Conservation (phyloP, 2,329 filamentous ascomycete species). For the Teratosphaeria viscida region DNA sequence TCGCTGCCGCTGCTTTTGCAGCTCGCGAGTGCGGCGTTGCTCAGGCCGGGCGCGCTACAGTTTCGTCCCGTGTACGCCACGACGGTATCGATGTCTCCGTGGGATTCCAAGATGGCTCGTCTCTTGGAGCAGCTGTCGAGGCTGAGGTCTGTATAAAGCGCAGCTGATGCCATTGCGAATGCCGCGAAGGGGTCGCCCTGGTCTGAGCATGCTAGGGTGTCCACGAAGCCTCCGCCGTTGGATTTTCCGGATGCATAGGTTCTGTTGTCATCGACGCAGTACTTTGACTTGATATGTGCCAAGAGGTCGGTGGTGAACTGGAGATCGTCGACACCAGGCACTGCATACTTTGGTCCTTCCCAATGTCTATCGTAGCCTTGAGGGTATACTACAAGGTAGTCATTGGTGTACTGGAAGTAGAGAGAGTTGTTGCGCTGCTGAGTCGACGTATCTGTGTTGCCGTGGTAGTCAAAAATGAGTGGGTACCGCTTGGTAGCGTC, state of each 20-base stretch:
- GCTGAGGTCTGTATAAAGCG: slow-evolving; percentile 31
- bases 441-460: slow-evolving; percentile 27
- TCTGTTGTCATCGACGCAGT: slow-evolving; percentile 36
- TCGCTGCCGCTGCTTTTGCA: slow-evolving; percentile 11
- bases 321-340: slow-evolving; percentile 31
- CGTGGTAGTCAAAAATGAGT: slow-evolving; percentile 42
- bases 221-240: slow-evolving; percentile 43
- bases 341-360: slow-evolving; percentile 33
- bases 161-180: slow-evolving; percentile 40
- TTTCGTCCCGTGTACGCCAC: slow-evolving; percentile 27
- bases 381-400: slow-evolving; percentile 39
- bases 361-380: slow-evolving; percentile 30
- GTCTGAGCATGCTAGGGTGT: slow-evolving; percentile 36
- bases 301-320: slow-evolving; percentile 37
- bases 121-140: slow-evolving; percentile 17
- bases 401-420: slow-evolving; percentile 37
- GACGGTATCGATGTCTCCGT: slow-evolving; percentile 32
- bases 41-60: neutral
- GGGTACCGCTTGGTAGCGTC: slow-evolving; percentile 11
- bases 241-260: slow-evolving; percentile 43
- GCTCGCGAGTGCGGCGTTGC: neutral
- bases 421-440: slow-evolving; percentile 34
- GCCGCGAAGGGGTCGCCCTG: slow-evolving; percentile 37
- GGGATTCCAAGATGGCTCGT: slow-evolving; percentile 34
- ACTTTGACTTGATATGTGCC: slow-evolving; percentile 27